Evolutionary conservation across 106 monocot genomes (phyloP), one percentile per base, ranked within the genome.

Genomic region (Acorus calamus): DNA sequence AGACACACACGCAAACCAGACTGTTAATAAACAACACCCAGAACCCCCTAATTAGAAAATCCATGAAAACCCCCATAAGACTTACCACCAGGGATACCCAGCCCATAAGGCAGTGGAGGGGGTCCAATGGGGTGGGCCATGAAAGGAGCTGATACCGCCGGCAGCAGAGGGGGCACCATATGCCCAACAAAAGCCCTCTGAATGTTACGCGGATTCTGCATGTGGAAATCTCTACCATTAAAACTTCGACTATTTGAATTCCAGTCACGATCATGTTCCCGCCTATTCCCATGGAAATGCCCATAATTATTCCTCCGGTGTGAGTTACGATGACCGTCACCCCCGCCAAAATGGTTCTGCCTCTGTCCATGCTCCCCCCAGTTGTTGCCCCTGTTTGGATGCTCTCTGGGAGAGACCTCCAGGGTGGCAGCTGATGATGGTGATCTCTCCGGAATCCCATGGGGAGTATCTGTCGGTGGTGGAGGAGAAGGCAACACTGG

Each of bases 201-300:
- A 45, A 59, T 4, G 42, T 8, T 28, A 14, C 59, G 55, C 44
- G 55, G 56, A 5, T 56, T 47, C 49, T 58, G 69, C 57, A 59
- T 50, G 4, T 47, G 69, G 47, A 45, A 58, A 57, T 68, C 68
- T 56, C 68, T 61, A 42, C 44, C 62, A 50, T 13, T 46, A 47
- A 64, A 72, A 64, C 49, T 56, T 14, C 64, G 72, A 50, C 52
- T 11, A 50, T 49, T 62, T 45, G 41, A 11, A 56, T 75, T 75
- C 74, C 74, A 67, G 5, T 67, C 79, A 47, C 79, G 77, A 42
- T 77, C 85, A 47, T 65, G 67, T 55, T 83, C 69, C 8, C 78
- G 66, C 4, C 78, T 53, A 14, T 44, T 51, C 7, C 52, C 52
- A 66, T 46, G 58, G 46, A 14, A 47, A 12, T 52, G 28, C 14